phyloP scores from a whole-genome alignment of 1,284 basidiomycete genomes.

The Ustilago vetiveriae region DNA sequence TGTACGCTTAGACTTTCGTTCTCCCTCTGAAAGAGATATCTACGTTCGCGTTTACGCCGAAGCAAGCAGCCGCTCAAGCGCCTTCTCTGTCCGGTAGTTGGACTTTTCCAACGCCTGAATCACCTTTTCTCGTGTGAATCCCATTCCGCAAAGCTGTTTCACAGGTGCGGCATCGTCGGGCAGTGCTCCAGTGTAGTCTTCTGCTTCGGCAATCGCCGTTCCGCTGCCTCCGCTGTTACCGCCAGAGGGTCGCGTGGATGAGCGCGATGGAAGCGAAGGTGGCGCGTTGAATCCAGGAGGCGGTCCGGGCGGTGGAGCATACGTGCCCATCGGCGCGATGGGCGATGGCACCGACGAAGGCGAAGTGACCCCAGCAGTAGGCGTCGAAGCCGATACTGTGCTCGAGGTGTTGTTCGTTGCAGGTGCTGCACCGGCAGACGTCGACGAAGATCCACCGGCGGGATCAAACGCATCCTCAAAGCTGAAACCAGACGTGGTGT shows the following conservation, averaged over 20 bases:
- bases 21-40: not conserved
- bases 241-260: not conserved
- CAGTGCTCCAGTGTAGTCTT: constrained; percentile 50
- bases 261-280: constrained; percentile 26
- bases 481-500: constrained; percentile 51
- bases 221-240: not conserved
- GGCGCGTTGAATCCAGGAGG: constrained; percentile 36
- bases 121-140: constrained; percentile 60
- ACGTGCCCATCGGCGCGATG: constrained; percentile 21
- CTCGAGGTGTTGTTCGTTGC: not conserved
- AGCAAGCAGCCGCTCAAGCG: constrained; percentile 59
- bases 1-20: constrained; percentile 33
- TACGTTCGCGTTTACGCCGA: constrained; percentile 12
- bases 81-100: constrained; percentile 64
- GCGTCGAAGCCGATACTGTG: not conserved
- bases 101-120: constrained; percentile 63
- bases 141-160: constrained; percentile 65
- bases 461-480: constrained; percentile 62
- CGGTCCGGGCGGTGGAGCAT: constrained; percentile 46
- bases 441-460: constrained; percentile 1
- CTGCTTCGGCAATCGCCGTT: constrained; percentile 13
- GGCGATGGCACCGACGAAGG: constrained; percentile 11
- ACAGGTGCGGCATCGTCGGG: constrained; percentile 63
- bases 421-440: constrained; percentile 12
- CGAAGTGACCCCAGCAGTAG: constrained; percentile 2